Base-by-base conservation (phyloP, 345 rosid species). In the Orychophragmus violaceus region DNA sequence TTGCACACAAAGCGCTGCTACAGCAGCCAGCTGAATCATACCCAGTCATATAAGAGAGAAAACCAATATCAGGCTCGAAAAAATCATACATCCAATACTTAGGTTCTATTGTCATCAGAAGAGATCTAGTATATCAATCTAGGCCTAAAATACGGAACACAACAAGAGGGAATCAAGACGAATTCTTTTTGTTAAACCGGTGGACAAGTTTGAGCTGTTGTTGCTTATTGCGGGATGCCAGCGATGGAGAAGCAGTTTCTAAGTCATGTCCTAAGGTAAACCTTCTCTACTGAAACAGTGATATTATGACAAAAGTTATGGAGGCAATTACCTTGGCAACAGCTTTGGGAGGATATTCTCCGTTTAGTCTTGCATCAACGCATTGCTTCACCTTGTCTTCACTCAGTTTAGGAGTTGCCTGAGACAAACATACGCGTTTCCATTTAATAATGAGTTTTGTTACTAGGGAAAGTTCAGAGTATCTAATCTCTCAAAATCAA, bases 331-430 rank as follows among this genome's bases (percentile, higher is more conserved):
- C 90, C 94, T 85, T 87, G 36, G 94, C 94, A 63, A 87, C 84
- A 69, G 89, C 94, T 70, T 87, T 89, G 23, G 89, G 76, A 23
- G 89, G 96, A 74, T 73, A 87, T 3, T 85, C 84, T 58, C 93
- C 91, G 19, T 81, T 88, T 41, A 89, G 82, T 71, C 82, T 82
- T 23, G 80, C 80, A 81, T 87, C 96, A 49, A 84, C 85, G 41
- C 91, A 89, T 64, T 83, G 89, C 78, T 78, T 84, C 79, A 85
- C 94, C 74, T 85, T 85, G 77, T 89, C 91, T 77, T 89, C 96
- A 25, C 89, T 79, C 39, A 87, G 82, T 81, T 76, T 85, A 41
- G 96, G 96, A 13, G 94, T 81, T 67, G 94, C 96, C 96, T 87
- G 74, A 32, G 42, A 68, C 64, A 55, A n/a, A 51, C 33, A 61